phyloP scores from a whole-genome alignment of 441 rosid species.

The Arabidopsis hybrid region DNA sequence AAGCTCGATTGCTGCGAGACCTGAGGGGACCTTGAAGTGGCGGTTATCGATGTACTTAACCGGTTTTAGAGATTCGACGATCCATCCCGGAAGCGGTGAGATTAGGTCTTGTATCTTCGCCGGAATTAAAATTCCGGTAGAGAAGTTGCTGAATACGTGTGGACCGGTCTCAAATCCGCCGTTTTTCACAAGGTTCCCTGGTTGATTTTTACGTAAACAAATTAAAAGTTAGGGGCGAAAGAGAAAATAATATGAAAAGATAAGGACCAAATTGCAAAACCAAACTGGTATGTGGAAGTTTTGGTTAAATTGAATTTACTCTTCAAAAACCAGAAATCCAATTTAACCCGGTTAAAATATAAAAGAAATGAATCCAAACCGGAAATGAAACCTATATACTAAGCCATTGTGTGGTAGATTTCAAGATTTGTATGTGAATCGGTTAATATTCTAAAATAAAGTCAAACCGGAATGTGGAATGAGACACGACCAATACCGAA shows the following conservation, averaged over 20 bases:
- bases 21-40: conserved; percentile 61
- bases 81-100: conserved; percentile 71
- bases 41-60: conserved; percentile 60
- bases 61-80: conserved; percentile 69
- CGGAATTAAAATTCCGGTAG: conserved; percentile 65
- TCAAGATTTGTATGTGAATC: no score
- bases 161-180: conserved; percentile 70
- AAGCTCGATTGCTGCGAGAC: conserved; percentile 55
- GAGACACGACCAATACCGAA: background rate
- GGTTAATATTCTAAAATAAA: background rate
- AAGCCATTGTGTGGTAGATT: background rate
- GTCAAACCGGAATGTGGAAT: background rate
- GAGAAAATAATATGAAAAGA: background rate
- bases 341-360: no score
- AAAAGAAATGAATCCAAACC: background rate
- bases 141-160: conserved; percentile 61
- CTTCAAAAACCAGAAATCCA: no score
- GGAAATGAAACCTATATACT: background rate
- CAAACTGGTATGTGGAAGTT: background rate
- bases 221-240: background rate
- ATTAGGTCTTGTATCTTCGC: conserved; percentile 52
- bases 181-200: conserved; percentile 61
- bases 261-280: background rate
- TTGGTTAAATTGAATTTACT: no score
- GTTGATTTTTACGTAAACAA: background rate